Percentiles rank a stretch among this genome's conserved stretches.
Conservation (phyloP, 2,329 filamentous ascomycete species). For the Phialophora macrospora region DNA sequence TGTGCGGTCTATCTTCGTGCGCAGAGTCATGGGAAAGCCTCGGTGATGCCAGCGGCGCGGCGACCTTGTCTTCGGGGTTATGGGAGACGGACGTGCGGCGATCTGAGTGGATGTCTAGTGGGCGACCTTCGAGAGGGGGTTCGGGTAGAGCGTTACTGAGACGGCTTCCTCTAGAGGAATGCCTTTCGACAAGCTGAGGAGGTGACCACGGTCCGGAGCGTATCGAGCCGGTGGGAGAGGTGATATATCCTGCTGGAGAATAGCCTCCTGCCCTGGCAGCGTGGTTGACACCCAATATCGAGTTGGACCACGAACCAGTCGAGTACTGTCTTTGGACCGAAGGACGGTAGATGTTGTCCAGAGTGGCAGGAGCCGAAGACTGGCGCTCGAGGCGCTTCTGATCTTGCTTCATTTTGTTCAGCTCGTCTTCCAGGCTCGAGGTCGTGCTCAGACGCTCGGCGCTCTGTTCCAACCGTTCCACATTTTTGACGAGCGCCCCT, state of each 20-base stretch:
- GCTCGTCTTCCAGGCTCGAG: conserved; percentile 53
- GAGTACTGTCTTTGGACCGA: conserved; percentile 42
- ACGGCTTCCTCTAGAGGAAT: conserved; percentile 46
- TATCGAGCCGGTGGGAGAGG: conserved; percentile 51
- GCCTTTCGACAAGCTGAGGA: conserved; percentile 44
- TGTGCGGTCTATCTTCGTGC: conserved; percentile 43
- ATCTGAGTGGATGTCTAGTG: conserved; percentile 37
- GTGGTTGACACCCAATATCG: conserved; percentile 46
- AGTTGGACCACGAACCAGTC: conserved; percentile 50
- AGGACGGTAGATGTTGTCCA: conserved; percentile 24
- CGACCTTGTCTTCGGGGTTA: conserved; percentile 25
- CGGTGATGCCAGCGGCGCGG: conserved; percentile 14
- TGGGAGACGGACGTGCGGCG: conserved; percentile 34
- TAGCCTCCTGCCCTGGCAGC: conserved; percentile 49
- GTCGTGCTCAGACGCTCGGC: conserved; percentile 55
- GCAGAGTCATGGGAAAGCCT: conserved; percentile 21
- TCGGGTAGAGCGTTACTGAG: conserved; percentile 48
- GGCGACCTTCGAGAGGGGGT: conserved; percentile 45
- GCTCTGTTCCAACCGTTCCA: conserved; percentile 55
- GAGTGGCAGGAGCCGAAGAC: conserved; percentile 43
- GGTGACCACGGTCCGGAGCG: conserved; percentile 44
- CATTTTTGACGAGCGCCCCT: conserved; percentile 57
- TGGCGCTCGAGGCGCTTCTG: conserved; percentile 46
- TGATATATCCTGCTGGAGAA: conserved; percentile 46
- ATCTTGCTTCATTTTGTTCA: conserved; percentile 53